Evolutionary conservation across 257 asterid species (phyloP), one percentile per base, ranked within the genome.

Genomic region (Cynanchum wilfordii): DNA sequence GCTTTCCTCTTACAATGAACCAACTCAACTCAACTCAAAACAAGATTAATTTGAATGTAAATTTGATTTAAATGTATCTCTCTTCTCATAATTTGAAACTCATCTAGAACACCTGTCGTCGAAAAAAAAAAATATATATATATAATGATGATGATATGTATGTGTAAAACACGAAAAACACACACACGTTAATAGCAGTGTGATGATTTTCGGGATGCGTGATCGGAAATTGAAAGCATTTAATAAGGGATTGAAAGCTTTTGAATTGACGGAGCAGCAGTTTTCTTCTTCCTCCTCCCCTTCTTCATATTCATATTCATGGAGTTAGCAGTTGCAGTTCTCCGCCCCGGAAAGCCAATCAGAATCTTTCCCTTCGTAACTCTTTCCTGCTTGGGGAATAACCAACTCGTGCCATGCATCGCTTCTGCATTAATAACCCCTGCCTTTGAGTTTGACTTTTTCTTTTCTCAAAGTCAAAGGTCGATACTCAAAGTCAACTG

Each of bases 281-380:
- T 8, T 20, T 54, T 17, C 7, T 12, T 54, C 36, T 57, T 59
- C 16, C 2, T 63, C 12, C 0, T 30, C 45, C 7, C 16, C 42
- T 5, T 29, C 22, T 27, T 29, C 44, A 47, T 10, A 47, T 47
- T 49, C 52, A 49, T 49, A 3, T 49, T 11, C 52, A 49, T 49
- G 52, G 52, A 33, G 50, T 42, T 42, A 42, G 40, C 17, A n/a
- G 70, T n/a, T 40, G 57, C 71, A 45, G 71, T 44, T 10, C 38
- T 44, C 71, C 71, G 71, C 40, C 71, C 36, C 11, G 20, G 71
- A 45, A 67, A 44, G 29, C 71, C 57, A 67, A 67, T 67, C 57
- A 67, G 57, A 67, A 4, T 45, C 12, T 16, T 44, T 11, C 38
- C 15, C 24, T 42, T 44, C 1, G 0, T n/a, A 12, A 5, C 8